phyloP scores from a whole-genome alignment of 805 yeast genomes.

The Saccharomycopsis synnaedendra region DNA sequence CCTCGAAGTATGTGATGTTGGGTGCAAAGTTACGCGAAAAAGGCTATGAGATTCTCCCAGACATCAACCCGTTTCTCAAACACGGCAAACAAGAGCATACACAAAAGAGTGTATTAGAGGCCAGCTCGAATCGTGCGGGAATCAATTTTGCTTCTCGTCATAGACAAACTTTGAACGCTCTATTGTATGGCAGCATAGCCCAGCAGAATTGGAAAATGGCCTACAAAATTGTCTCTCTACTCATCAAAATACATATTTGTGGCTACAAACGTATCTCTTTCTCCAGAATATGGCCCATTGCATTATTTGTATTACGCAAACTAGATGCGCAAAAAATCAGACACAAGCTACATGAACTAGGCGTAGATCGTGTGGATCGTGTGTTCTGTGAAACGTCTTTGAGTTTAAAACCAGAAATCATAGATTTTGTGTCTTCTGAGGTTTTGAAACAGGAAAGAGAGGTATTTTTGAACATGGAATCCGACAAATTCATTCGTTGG shows the following conservation, averaged over 20 bases:
- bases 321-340: conserved; percentile 2
- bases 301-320: conserved; percentile 8
- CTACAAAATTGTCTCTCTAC: conserved; percentile 4
- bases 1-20: too few species aligned
- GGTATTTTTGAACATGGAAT: background rate
- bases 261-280: background rate
- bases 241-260: conserved; percentile 4
- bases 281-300: conserved; percentile 11
- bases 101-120: background rate
- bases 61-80: background rate
- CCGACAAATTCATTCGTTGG: conserved; percentile 11
- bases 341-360: background rate
- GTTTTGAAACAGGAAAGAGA: background rate
- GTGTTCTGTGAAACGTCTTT: too few species aligned
- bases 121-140: background rate
- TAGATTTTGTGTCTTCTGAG: background rate
- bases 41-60: conserved; percentile 12
- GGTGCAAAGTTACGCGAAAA: too few species aligned
- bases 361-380: too few species aligned
- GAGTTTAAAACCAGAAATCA: too few species aligned
- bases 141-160: background rate
- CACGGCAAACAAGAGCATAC: background rate
- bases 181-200: conserved; percentile 3
- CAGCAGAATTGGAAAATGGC: conserved; percentile 9
- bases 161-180: conserved; percentile 3